Evolutionary conservation across 1,284 basidiomycete genomes (phyloP).

Genomic region (Moniliella sp.): DNA sequence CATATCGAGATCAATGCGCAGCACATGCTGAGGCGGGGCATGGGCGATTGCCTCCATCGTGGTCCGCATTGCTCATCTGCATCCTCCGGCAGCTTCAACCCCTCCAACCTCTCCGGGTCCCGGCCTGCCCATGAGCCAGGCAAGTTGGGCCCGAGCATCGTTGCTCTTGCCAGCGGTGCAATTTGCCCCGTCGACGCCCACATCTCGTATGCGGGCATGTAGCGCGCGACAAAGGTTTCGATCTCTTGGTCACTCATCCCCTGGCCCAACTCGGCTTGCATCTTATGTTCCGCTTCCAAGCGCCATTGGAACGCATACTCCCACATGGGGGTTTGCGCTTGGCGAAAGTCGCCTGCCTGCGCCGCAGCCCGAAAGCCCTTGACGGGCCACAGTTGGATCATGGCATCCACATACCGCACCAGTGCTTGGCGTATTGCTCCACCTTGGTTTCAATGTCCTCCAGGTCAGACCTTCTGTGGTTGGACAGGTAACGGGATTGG

Average conservation of each 20-base stretch:
- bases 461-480: constrained; percentile 4
- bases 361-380: constrained; percentile 13
- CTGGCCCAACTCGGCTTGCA: constrained; percentile 51
- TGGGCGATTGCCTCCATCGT: too few species aligned
- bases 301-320: constrained; percentile 52
- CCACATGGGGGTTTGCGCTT: constrained; percentile 1
- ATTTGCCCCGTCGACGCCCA: too few species aligned
- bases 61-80: too few species aligned
- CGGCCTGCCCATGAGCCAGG: too few species aligned
- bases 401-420: constrained; percentile 51
- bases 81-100: too few species aligned
- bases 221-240: constrained; percentile 39
- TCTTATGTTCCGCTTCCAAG: constrained; percentile 59
- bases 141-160: too few species aligned
- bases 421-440: constrained; percentile 41
- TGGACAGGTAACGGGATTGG: constrained; percentile 13
- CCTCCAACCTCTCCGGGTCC: too few species aligned
- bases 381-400: constrained; percentile 41
- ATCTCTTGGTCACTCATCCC: constrained; percentile 68
- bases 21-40: too few species aligned
- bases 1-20: too few species aligned
- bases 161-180: too few species aligned
- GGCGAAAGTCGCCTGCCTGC: constrained; percentile 5
- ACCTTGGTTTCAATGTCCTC: constrained; percentile 38
- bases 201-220: constrained; percentile 12